Evolutionary conservation across 371 early-diverging fungal species (phyloP), one percentile per base, ranked within the genome.

Genomic region (Mortierella sp.): DNA sequence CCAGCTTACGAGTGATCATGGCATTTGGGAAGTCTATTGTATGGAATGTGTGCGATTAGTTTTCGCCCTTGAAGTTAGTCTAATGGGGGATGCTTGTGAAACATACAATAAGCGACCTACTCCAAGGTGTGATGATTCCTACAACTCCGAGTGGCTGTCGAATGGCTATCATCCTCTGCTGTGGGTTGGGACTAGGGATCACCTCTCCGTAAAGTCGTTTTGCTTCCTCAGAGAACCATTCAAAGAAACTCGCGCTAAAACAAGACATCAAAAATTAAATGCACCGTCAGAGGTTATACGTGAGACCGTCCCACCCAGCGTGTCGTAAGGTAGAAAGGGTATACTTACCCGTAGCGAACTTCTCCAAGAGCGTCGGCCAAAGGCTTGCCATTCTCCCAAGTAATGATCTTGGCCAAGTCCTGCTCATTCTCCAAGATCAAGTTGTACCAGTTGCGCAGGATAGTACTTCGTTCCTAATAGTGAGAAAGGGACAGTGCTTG

Each of bases 101-200:
- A 44, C 6, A 31, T 55, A 21, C 28, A 38, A 47, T 74, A 9
- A 73, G 7, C n/a, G n/a, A 89, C 89, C 80, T 91, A 92, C 92
- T 98, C 96, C 97, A 98, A n/a, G 98, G 98, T 7, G 97, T 97
- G 58, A 98, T 94, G 45, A 97, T 89, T 38, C 95, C 96, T 13
- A 92, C 95, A 24, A 96, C 96, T 72, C 98, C 98, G 24, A 97
- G 91, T 1, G 98, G 97, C 83, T 97, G 96, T 77, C 93, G 92
- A 75, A 96, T 90, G 28, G 94, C 92, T 52, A 97, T 55, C 77
- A 93, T 90, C 7, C 96, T 93, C 65, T 94, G 90, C 58, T 82
- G 80, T 38, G 84, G 84, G 31, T 81, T 83, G 48, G 91, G 92
- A 24, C 94, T 91, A 31, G 96, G 96, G 57, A 98, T 93, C 3